Evolutionary conservation across 2,329 filamentous ascomycete species (phyloP).

Genomic region (Fonsecaea pugnacius): DNA sequence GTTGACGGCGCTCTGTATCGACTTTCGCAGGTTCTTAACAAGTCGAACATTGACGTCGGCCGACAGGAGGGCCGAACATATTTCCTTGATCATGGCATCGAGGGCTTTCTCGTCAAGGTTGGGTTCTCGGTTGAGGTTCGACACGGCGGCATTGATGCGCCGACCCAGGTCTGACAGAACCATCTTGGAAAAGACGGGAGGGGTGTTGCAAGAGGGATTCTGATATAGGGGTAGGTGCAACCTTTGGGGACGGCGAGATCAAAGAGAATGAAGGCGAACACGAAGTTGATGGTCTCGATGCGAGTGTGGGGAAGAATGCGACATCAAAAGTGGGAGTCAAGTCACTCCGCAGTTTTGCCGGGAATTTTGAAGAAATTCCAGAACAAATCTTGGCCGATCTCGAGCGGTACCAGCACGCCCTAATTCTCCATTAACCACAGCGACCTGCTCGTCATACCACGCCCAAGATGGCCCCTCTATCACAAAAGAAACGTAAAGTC

Average conservation of each 20-base stretch:
- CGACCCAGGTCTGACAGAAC: constrained; percentile 98
- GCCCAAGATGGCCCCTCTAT: constrained; percentile 46
- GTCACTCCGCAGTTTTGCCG: constrained; percentile 27
- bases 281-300: not conserved
- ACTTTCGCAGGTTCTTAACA: constrained; percentile 87
- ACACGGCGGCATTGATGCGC: constrained; percentile 96
- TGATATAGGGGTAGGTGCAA: not conserved
- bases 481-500: constrained; percentile 61
- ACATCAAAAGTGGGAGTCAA: constrained; percentile 3
- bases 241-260: not conserved
- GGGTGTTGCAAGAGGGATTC: constrained; percentile 1
- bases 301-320: constrained; percentile 11
- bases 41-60: constrained; percentile 97
- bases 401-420: not conserved
- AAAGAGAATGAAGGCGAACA: not conserved
- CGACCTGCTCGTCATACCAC: not conserved
- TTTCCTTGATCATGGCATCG: constrained; percentile 97
- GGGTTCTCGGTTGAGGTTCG: constrained; percentile 85
- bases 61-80: constrained; percentile 91
- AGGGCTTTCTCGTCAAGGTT: constrained; percentile 99
- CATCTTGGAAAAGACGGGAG: constrained; percentile 60
- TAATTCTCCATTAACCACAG: not conserved
- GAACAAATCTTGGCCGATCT: constrained; percentile 17
- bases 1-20: constrained; percentile 87
- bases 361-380: constrained; percentile 25